Evolutionary conservation across 2,329 filamentous ascomycete genomes (phyloP).

Genomic region (Colletotrichum lini): DNA sequence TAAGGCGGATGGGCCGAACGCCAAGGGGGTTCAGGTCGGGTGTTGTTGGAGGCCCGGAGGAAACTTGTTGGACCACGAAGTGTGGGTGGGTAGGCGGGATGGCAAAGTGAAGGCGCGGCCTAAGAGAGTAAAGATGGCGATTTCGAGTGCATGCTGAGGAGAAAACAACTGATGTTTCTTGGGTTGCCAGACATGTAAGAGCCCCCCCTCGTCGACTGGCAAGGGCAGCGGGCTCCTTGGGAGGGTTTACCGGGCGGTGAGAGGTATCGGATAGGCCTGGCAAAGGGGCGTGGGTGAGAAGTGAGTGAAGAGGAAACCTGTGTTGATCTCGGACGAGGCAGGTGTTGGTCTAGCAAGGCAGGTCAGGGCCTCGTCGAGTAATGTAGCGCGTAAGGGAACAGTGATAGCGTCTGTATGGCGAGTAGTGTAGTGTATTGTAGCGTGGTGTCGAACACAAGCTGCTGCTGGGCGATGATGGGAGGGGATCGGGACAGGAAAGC

Average conservation of each 20-base stretch:
- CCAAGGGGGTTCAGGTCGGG: slow-evolving; percentile 21
- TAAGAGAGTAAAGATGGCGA: slow-evolving; percentile 29
- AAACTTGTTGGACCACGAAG: slow-evolving; percentile 6
- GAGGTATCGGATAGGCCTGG: slow-evolving; percentile 3
- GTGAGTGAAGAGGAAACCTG: slow-evolving; percentile 6
- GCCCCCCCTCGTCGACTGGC: slow-evolving; percentile 26
- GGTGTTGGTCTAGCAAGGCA: slow-evolving; percentile 15
- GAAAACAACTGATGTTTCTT: slow-evolving; percentile 33
- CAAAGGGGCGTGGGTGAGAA: slow-evolving; percentile 2
- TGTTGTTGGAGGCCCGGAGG: slow-evolving; percentile 5
- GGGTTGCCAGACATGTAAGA: slow-evolving; percentile 40
- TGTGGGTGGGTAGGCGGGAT: neutral
- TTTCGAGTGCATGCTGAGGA: slow-evolving; percentile 39
- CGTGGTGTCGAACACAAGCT: neutral
- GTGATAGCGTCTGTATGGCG: neutral
- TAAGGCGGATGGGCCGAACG: slow-evolving; percentile 21
- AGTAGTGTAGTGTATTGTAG: neutral
- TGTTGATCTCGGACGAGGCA: slow-evolving; percentile 11
- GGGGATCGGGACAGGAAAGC: slow-evolving; percentile 22
- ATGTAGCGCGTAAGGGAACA: neutral
- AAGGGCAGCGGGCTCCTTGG: slow-evolving; percentile 24
- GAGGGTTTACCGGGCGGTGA: slow-evolving; percentile 40
- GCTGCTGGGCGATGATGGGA: slow-evolving; percentile 23
- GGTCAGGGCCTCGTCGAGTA: neutral
- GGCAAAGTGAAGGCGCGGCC: slow-evolving; percentile 21